These are phyloP conservation scores for Suillus subluteus DNA, from an alignment of 768 basidiomycete genomes.

Conservation along the genomic window DNA sequence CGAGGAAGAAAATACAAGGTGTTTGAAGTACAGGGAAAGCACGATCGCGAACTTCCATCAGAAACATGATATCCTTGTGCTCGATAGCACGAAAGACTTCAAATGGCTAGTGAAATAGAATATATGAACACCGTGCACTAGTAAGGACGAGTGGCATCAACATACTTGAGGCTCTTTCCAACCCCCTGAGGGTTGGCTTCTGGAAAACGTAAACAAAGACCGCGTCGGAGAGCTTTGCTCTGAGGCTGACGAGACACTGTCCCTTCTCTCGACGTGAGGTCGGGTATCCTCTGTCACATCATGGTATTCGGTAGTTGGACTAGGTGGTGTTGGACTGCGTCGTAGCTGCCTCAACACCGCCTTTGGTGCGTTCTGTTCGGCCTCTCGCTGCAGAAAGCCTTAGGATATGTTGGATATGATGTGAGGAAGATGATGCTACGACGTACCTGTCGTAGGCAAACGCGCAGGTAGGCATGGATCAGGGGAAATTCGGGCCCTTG, in stretches of 20 bases:
- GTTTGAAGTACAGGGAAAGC: slow-evolving; percentile 69
- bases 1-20: neutral
- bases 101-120: slow-evolving; percentile 43
- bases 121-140: neutral
- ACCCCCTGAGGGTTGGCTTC: slow-evolving; percentile 18
- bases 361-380: slow-evolving; percentile 56
- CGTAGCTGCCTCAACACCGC: slow-evolving; percentile 60
- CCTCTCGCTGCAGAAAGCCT: slow-evolving; percentile 79
- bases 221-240: slow-evolving; percentile 29
- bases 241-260: slow-evolving; percentile 20
- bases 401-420: slow-evolving; percentile 30
- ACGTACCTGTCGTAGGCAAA: slow-evolving; percentile 67
- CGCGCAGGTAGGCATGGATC: slow-evolving; percentile 67
- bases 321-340: slow-evolving; percentile 45
- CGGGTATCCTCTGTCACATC: slow-evolving; percentile 25
- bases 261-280: slow-evolving; percentile 15
- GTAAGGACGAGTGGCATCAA: neutral
- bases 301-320: slow-evolving; percentile 22
- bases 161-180: slow-evolving; percentile 62
- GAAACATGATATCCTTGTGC: slow-evolving; percentile 74
- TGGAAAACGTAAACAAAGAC: slow-evolving; percentile 19
- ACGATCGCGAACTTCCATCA: slow-evolving; percentile 83
- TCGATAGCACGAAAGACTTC: slow-evolving; percentile 87
- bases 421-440: slow-evolving; percentile 10
- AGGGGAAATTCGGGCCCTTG: slow-evolving; percentile 47